These are phyloP conservation scores for Trametes sp. DNA, from an alignment of 1,284 basidiomycete species.

Conservation along the genomic window DNA sequence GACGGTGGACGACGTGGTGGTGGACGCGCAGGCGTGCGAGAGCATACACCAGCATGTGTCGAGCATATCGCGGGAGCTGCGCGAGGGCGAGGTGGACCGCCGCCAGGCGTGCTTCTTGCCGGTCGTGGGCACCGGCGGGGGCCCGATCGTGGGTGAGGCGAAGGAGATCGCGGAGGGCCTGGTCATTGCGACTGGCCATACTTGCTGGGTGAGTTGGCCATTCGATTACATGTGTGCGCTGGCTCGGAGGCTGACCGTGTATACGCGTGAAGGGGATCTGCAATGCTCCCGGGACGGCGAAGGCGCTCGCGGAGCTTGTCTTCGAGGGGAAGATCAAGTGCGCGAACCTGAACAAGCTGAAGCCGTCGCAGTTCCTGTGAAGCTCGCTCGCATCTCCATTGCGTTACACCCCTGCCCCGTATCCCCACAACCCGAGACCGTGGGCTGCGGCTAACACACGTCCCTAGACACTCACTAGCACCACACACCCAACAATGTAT, in stretches of 20 bases:
- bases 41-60: constrained; percentile 59
- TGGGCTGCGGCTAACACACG: not conserved
- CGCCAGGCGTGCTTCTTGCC: constrained; percentile 79
- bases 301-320: constrained; percentile 62
- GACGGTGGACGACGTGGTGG: constrained; percentile 67
- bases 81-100: constrained; percentile 55
- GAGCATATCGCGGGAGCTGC: constrained; percentile 63
- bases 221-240: not conserved
- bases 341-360: constrained; percentile 55
- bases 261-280: constrained; percentile 62
- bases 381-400: not conserved
- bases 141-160: constrained; percentile 69
- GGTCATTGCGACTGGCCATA: constrained; percentile 72
- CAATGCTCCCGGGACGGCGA: constrained; percentile 75
- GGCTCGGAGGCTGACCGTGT: constrained; percentile 4
- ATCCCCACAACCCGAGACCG: too few species aligned
- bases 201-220: constrained; percentile 53
- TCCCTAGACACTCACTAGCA: too few species aligned
- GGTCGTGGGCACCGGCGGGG: constrained; percentile 53
- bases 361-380: constrained; percentile 30
- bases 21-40: constrained; percentile 62
- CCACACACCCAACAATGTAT: not conserved
- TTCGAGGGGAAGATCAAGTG: constrained; percentile 63
- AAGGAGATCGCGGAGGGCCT: constrained; percentile 57
- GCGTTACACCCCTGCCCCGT: too few species aligned